Conservation (phyloP, 805 yeast genomes). For the Wickerhamomyces bisporus region DNA sequence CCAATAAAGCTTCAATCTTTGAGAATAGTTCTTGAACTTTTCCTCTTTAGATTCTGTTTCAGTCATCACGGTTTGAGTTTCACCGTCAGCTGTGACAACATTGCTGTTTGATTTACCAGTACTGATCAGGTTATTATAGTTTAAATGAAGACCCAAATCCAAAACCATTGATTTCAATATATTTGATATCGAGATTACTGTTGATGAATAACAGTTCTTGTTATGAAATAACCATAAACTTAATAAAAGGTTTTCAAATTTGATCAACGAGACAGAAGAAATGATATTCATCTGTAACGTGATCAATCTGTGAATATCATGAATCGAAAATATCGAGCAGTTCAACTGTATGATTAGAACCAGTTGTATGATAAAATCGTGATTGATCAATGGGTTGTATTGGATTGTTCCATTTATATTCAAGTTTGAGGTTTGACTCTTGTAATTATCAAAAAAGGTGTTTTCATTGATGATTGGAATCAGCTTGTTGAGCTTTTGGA, state of each 20-base stretch:
- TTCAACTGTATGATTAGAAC: constrained; percentile 34
- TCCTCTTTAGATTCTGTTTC: constrained; percentile 19
- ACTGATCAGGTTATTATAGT: constrained; percentile 16
- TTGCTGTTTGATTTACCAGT: too few species aligned
- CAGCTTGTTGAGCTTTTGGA: constrained; percentile 18
- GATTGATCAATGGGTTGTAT: constrained; percentile 1
- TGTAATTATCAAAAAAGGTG: constrained; percentile 19
- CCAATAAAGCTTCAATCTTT: constrained; percentile 40
- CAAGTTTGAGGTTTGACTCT: background rate
- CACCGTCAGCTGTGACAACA: too few species aligned
- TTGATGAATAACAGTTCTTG: constrained; percentile 22
- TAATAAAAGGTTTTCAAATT: constrained; percentile 20
- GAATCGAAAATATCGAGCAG: constrained; percentile 24
- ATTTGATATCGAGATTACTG: constrained; percentile 18
- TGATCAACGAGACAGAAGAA: constrained; percentile 9
- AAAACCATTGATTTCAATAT: constrained; percentile 17
- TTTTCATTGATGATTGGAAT: constrained; percentile 24
- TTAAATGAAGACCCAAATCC: constrained; percentile 24
- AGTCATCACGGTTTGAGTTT: too few species aligned
- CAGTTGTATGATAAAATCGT: constrained; percentile 33
- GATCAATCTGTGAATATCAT: constrained; percentile 23
- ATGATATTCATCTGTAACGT: constrained; percentile 14
- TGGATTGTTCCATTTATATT: constrained; percentile 4
- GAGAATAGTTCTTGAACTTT: constrained; percentile 18
- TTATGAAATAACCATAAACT: constrained; percentile 22